A percentile compares a stretch with the other conserved stretches of the same genome.
Evolutionary conservation across 1,284 basidiomycete genomes (phyloP).

Genomic region (Apiotrichum siamense): DNA sequence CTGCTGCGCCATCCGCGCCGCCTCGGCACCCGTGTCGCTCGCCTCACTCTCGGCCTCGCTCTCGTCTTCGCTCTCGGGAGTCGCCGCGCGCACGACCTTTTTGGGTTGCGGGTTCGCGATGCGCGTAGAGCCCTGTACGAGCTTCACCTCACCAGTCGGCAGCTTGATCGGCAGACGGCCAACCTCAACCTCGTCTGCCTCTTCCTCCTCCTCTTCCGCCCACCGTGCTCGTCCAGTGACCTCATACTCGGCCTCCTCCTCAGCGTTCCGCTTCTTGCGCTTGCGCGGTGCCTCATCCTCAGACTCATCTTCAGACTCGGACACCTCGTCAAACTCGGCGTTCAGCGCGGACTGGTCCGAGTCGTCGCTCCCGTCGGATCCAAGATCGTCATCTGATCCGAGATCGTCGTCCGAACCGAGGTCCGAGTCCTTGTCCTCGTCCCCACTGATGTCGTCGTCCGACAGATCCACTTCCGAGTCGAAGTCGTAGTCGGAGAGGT

Average conservation of each 20-base stretch:
- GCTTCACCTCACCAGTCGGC: slow-evolving; percentile 64
- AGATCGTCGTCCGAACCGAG: slow-evolving; percentile 7
- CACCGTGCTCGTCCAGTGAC: slow-evolving; percentile 28
- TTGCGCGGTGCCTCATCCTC: slow-evolving; percentile 18
- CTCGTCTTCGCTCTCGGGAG: slow-evolving; percentile 47
- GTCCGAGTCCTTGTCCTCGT: slow-evolving; percentile 19
- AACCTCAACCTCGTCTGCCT: slow-evolving; percentile 49
- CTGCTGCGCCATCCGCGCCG: slow-evolving; percentile 35
- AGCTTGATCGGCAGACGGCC: slow-evolving; percentile 79
- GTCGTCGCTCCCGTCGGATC: slow-evolving; percentile 19
- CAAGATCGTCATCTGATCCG: slow-evolving; percentile 17
- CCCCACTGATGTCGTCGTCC: slow-evolving; percentile 9
- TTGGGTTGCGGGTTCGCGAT: slow-evolving; percentile 48
- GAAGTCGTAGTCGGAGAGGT: slow-evolving; percentile 36
- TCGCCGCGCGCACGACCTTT: slow-evolving; percentile 46
- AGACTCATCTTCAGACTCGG: slow-evolving; percentile 17
- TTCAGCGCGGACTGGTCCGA: slow-evolving; percentile 12
- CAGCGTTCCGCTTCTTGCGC: slow-evolving; percentile 26
- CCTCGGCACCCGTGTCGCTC: slow-evolving; percentile 49
- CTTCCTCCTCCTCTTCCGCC: slow-evolving; percentile 22
- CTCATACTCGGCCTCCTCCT: slow-evolving; percentile 44
- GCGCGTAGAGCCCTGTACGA: slow-evolving; percentile 40
- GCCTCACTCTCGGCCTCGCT: slow-evolving; percentile 49
- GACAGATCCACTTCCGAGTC: slow-evolving; percentile 36
- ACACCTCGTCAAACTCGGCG: slow-evolving; percentile 15